Base-by-base conservation (phyloP, 2,329 filamentous ascomycete species). In the Stagonosporopsis cucurbitacearum region DNA sequence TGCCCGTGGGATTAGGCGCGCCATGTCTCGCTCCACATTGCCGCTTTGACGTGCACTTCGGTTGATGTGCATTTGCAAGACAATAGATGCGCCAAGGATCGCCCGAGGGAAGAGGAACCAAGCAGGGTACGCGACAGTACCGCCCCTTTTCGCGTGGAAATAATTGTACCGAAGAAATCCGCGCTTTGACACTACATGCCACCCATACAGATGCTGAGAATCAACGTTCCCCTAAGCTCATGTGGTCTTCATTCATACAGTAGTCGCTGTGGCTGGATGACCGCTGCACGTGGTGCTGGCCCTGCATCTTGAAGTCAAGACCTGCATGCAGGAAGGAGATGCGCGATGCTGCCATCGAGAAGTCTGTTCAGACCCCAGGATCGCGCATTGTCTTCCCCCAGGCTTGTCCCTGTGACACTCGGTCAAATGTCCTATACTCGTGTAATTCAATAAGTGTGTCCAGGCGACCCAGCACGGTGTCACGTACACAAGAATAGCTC, bases 21-120 rank as follows among this genome's bases (percentile, higher is more conserved):
- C 47, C 44, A 52, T 44, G n/a, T 25, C 48, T 56, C 55, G 57
- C 57, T 55, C 54, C 55, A 54, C 45, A 54, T 49, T 41, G 41
- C 50, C 48, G 51, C 40, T 51, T 52, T 39, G 42, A 50, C 47
- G 26, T 28, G 35, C 40, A 20, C 36, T 42, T 42, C 40, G 46
- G 45, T 32, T 52, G 45, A 41, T 48, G 48, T 28, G 50, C 49
- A 45, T 42, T 50, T 43, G 36, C 48, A 46, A 45, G 45, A 47
- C 41, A 56, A 48, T 48, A 30, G 26, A 22, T 47, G 28, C 40
- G 46, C 52, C 52, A 52, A 53, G 45, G 46, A 44, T 51, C 43
- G 41, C 17, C 37, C 41, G 26, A 41, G 41, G 41, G 50, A 23
- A 50, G 45, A 50, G 28, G 26, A 36, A 12, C 32, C 47, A 51